Percentiles rank a stretch among this genome's conserved stretches.
These are phyloP conservation scores for Puccinia brachypodii DNA, from an alignment of 1,284 basidiomycete genomes.

Conservation along the genomic window DNA sequence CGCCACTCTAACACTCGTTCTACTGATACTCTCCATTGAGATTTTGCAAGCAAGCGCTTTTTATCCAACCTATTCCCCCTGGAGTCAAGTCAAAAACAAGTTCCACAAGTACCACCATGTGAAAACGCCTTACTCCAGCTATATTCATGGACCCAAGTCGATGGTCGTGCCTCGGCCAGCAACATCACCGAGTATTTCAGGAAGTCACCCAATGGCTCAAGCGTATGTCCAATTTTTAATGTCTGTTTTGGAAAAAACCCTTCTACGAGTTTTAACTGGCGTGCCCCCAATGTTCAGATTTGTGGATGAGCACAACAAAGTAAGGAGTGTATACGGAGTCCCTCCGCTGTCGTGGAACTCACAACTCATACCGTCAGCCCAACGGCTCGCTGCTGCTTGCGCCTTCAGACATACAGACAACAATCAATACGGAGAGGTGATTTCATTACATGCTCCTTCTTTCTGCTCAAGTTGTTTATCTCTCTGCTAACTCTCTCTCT, in stretches of 20 bases:
- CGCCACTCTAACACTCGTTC: constrained; percentile 11
- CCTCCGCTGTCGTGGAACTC: constrained; percentile 31
- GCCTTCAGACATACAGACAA: constrained; percentile 34
- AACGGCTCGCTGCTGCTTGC: constrained; percentile 18
- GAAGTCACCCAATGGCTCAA: background rate
- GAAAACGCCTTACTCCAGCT: background rate
- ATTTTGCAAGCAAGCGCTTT: background rate
- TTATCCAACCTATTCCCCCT: background rate
- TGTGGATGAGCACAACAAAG: constrained; percentile 38
- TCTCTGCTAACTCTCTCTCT: background rate
- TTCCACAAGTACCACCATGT: background rate
- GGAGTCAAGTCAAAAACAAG: no score
- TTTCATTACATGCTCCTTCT: background rate
- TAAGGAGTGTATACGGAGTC: constrained; percentile 16
- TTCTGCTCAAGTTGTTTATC: background rate
- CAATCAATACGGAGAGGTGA: constrained; percentile 43
- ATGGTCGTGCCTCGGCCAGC: background rate
- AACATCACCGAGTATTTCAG: background rate
- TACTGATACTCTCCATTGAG: background rate
- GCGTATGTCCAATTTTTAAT: background rate
- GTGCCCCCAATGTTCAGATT: background rate
- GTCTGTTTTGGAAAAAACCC: background rate
- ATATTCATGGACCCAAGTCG: background rate
- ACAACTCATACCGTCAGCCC: constrained; percentile 1
- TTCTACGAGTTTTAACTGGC: background rate